Base-by-base conservation (phyloP, 2,329 filamentous ascomycete species). In the Huntiella bhutanensis region DNA sequence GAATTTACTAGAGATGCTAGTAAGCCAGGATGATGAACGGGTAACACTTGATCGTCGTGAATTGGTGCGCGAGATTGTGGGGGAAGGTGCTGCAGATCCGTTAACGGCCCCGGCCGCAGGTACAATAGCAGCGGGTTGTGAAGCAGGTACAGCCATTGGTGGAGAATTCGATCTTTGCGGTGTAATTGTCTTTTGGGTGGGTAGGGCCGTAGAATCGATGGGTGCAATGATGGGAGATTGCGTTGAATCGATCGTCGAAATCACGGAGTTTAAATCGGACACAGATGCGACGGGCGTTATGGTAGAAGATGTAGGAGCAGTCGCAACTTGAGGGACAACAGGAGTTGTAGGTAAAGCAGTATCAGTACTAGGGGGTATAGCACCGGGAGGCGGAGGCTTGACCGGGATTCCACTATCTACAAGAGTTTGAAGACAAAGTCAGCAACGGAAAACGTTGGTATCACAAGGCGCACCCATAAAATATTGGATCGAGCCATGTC, bases 1-100 rank as follows among this genome's bases (percentile, higher is more conserved):
- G 64, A 96, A 94, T 59, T 93, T 95, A 53, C 84, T 88, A 52
- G 85, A 92, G 53, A 96, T 76, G 57, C 77, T 94, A 48, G 83
- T 84, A 56, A 96, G 87, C 91, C 91, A 98, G 11, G 87, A 94
- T 51, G 77, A 79, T 52, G 85, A 73, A 45, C 75, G 68, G 11
- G 37, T 36, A 11, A 33, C 41, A 45, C 48, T 49, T 22, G 36
- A 40, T n/a, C 48, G 48, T n/a, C 48, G 48, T 5, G 48, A 46
- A 34, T 33, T 11, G 2, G 65, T 61, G 34, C 48, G 49, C 17
- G 49, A 46, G 12, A 10, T 41, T 17, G 32, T 17, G 13, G 41
- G 22, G 4, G 46, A 7, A 11, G 50, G 55, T 58, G 17, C 52
- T 47, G 13, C 55, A 50, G 19, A 53, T 52, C 12, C 53, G 46